Percentiles rank a stretch among this genome's conserved stretches.
Evolutionary conservation across 352 stramenopile species (phyloP).

Genomic region (Globisporangium recalcitrans): DNA sequence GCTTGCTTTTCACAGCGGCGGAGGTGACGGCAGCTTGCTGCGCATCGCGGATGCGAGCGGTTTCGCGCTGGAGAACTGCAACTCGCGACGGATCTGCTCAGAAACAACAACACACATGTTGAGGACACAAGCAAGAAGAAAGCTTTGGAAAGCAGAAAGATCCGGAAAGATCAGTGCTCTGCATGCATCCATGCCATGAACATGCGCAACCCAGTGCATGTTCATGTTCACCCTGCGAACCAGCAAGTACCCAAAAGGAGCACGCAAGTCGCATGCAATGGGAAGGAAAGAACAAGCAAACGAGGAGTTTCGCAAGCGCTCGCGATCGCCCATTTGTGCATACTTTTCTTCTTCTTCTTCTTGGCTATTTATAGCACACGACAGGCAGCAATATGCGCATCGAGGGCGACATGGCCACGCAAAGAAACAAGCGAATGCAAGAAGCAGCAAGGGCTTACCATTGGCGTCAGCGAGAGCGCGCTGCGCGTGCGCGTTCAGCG

Average conservation of each 20-base stretch:
- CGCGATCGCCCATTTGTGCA: slow-evolving; percentile 6
- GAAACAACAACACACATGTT: slow-evolving; percentile 10
- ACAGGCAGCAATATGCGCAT: neutral
- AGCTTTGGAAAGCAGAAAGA: neutral
- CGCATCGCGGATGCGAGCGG: slow-evolving; percentile 44
- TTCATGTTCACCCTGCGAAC: too few species aligned
- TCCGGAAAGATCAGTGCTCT: neutral
- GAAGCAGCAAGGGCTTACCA: slow-evolving; percentile 24
- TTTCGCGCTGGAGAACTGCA: slow-evolving; percentile 46
- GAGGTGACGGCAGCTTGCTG: slow-evolving; percentile 33
- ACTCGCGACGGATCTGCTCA: slow-evolving; percentile 49
- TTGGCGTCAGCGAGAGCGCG: slow-evolving; percentile 40
- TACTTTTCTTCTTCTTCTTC: neutral
- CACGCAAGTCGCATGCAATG: neutral
- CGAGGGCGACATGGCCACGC: slow-evolving; percentile 4
- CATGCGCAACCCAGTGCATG: too few species aligned
- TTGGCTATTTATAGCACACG: neutral
- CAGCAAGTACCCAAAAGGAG: neutral
- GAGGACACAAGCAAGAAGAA: slow-evolving; percentile 1
- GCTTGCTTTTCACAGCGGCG: slow-evolving; percentile 22
- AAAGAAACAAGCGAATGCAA: neutral
- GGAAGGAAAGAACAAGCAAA: neutral
- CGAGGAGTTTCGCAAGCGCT: neutral
- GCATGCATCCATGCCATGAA: neutral
- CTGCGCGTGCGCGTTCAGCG: slow-evolving; percentile 24